phyloP scores from a whole-genome alignment of 2,329 filamentous ascomycete genomes.

The Penicillium sp. region DNA sequence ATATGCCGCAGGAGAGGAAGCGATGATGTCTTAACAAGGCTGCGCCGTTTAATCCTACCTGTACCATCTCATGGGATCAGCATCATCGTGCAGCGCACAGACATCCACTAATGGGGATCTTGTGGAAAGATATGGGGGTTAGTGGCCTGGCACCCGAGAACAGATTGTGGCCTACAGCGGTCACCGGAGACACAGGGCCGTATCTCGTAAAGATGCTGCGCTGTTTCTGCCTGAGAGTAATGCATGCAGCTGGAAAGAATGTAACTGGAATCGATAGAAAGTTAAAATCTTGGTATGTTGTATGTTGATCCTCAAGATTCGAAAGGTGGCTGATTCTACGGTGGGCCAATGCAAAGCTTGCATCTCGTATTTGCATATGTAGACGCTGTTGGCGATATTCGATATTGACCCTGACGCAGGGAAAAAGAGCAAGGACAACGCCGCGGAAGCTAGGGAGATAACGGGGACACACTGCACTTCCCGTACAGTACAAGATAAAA shows the following conservation, averaged over 20 bases:
- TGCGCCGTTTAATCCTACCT: constrained; percentile 17
- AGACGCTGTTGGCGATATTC: constrained; percentile 13
- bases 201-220: neutral
- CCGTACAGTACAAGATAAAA: neutral
- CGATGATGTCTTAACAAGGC: constrained; percentile 21
- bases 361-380: constrained; percentile 6
- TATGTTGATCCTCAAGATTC: constrained; percentile 1
- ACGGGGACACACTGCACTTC: neutral
- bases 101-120: constrained; percentile 15
- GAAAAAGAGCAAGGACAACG: neutral
- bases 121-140: constrained; percentile 20
- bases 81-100: constrained; percentile 22
- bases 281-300: constrained; percentile 2
- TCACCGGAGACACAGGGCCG: neutral
- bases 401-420: neutral
- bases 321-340: constrained; percentile 5
- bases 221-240: neutral
- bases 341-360: constrained; percentile 7
- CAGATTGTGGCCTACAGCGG: neutral
- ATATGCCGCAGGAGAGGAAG: constrained; percentile 16
- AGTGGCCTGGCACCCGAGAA: constrained; percentile 7
- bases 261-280: neutral
- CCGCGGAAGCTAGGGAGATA: neutral
- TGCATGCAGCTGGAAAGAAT: neutral
- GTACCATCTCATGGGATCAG: constrained; percentile 17